phyloP scores from a whole-genome alignment of 805 yeast genomes.

The Jamesozyma spencerorum region DNA sequence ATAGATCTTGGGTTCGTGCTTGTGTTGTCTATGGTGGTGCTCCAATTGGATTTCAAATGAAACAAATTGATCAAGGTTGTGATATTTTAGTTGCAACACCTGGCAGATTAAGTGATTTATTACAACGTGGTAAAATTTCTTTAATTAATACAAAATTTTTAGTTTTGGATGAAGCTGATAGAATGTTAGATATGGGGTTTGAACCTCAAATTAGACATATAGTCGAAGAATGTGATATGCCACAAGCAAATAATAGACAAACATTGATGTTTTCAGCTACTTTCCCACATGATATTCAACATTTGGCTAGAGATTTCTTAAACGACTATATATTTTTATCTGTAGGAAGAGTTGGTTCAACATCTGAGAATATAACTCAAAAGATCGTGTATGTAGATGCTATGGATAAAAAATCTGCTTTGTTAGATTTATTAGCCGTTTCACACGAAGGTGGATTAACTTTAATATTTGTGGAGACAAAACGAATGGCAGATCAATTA shows the following conservation, averaged over 20 bases:
- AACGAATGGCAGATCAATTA: constrained; percentile 93
- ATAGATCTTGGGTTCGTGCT: constrained; percentile 97
- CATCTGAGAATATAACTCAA: constrained; percentile 96
- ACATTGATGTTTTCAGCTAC: constrained; percentile 98
- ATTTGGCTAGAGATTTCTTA: constrained; percentile 91
- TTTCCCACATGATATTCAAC: constrained; percentile 94
- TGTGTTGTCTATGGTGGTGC: constrained; percentile 98
- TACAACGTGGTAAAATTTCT: constrained; percentile 89
- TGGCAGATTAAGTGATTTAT: constrained; percentile 90
- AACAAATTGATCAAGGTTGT: constrained; percentile 84
- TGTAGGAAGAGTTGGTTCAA: constrained; percentile 97
- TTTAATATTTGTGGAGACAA: constrained; percentile 91
- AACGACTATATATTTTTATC: constrained; percentile 90
- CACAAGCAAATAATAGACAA: constrained; percentile 77
- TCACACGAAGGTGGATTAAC: constrained; percentile 69
- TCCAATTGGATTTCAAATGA: constrained; percentile 75
- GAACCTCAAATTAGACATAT: constrained; percentile 98
- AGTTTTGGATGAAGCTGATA: constrained; percentile 96
- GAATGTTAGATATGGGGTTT: constrained; percentile 99
- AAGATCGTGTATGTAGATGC: constrained; percentile 84
- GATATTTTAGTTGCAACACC: constrained; percentile 96
- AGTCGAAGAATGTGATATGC: constrained; percentile 97
- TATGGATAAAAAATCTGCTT: constrained; percentile 78
- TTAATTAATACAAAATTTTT: constrained; percentile 80
- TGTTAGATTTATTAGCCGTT: constrained; percentile 74